Evolutionary conservation across 441 rosid genomes (phyloP).

Genomic region (Gossypium gossypioides): DNA sequence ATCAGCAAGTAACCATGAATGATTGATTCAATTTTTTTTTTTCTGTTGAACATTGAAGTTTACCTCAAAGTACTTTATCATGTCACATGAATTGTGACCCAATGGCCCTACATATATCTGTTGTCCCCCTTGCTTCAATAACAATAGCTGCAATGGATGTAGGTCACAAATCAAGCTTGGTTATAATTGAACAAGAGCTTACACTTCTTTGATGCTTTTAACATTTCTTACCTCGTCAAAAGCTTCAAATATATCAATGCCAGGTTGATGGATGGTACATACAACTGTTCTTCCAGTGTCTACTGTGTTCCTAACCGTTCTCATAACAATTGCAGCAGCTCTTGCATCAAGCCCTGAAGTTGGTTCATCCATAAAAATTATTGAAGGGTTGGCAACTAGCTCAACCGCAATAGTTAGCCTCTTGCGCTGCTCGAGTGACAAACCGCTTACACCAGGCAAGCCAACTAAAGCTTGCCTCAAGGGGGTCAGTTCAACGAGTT

Average conservation of each 20-base stretch:
- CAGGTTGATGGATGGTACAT: conserved; percentile 55
- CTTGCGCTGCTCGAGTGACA: conserved; percentile 51
- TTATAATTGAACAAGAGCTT: background rate
- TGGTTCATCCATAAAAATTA: conserved; percentile 55
- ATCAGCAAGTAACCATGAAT: background rate
- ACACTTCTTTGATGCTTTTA: background rate
- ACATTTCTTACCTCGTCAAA: conserved; percentile 39
- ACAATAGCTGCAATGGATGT: conserved; percentile 33
- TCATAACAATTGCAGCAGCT: conserved; percentile 53
- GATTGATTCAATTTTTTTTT: background rate
- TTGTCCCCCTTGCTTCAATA: conserved; percentile 43
- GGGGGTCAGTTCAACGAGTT: conserved; percentile 36
- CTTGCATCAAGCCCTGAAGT: conserved; percentile 53
- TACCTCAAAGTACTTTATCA: conserved; percentile 43
- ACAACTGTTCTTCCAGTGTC: conserved; percentile 47
- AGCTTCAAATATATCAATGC: conserved; percentile 44
- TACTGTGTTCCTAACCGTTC: conserved; percentile 45
- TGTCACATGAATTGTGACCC: conserved; percentile 28
- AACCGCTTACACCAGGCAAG: conserved; percentile 35
- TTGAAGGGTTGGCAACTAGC: conserved; percentile 51
- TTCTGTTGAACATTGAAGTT: background rate
- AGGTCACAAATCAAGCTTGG: background rate
- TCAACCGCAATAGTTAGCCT: conserved; percentile 51
- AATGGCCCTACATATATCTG: conserved; percentile 38
- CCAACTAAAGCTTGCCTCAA: conserved; percentile 39